Conservation (phyloP, 108 stramenopile genomes). For the Stephanodiscus triporus region DNA sequence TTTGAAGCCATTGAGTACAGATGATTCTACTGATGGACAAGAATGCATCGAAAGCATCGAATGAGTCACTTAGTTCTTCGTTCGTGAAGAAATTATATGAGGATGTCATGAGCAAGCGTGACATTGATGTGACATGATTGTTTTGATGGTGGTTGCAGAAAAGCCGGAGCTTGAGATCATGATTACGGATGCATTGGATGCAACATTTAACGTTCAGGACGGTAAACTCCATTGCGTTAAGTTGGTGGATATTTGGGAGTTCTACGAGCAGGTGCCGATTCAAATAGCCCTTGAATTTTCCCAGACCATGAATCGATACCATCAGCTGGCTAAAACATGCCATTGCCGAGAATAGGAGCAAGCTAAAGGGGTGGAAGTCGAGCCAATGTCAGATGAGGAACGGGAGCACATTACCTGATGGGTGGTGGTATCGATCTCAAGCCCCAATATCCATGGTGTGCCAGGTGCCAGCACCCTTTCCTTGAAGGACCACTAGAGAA, state of each 20-base stretch:
- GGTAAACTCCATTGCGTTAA: background rate
- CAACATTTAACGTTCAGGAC: background rate
- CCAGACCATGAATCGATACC: too few species aligned
- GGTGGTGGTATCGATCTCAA: too few species aligned
- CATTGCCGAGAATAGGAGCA: background rate
- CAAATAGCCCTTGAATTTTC: background rate
- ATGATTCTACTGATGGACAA: conserved; percentile 4
- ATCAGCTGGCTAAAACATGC: background rate
- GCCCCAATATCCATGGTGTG: too few species aligned
- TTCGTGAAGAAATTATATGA: too few species aligned
- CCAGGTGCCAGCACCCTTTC: too few species aligned
- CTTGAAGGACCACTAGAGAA: too few species aligned
- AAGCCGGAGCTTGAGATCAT: too few species aligned
- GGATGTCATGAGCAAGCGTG: too few species aligned
- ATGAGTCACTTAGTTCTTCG: too few species aligned
- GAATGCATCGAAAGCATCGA: background rate
- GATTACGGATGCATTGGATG: too few species aligned
- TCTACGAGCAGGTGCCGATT: background rate
- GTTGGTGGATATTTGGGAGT: conserved; percentile 6
- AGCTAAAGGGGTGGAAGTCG: conserved; percentile 1
- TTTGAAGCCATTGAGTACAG: background rate
- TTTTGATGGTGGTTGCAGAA: too few species aligned
- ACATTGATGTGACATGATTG: too few species aligned
- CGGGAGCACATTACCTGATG: background rate
- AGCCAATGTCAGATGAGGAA: background rate